Conservation (phyloP, 73 alveolate species). For the Blepharisma stoltei region DNA sequence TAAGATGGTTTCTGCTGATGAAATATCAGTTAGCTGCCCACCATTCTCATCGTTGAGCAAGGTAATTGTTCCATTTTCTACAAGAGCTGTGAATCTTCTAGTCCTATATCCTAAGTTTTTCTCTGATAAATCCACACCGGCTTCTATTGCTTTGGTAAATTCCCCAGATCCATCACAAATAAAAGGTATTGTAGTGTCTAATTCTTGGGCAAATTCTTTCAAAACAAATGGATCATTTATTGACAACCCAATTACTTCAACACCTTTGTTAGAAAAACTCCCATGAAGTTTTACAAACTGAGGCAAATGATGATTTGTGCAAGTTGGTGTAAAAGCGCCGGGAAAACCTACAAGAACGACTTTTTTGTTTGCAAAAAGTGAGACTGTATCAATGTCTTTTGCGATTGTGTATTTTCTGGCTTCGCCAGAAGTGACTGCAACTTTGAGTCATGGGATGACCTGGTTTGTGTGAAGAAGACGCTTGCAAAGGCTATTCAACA, state of each 20-base stretch:
- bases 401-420: not conserved
- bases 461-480: not conserved
- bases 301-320: conserved; percentile 42
- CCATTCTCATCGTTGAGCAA: conserved; percentile 24
- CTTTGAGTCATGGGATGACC: not conserved
- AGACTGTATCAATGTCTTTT: conserved; percentile 28
- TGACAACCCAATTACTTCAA: conserved; percentile 38
- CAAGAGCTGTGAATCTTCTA: conserved; percentile 48
- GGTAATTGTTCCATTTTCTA: conserved; percentile 32
- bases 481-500: not conserved
- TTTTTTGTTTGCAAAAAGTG: conserved; percentile 31
- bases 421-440: not conserved
- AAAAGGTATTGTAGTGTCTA: conserved; percentile 30
- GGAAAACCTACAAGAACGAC: conserved; percentile 51
- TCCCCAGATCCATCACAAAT: conserved; percentile 52
- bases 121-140: conserved; percentile 36
- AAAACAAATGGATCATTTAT: conserved; percentile 57
- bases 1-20: conserved; percentile 13
- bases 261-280: conserved; percentile 26
- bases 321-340: conserved; percentile 61
- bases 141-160: conserved; percentile 35
- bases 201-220: conserved; percentile 35
- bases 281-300: conserved; percentile 20
- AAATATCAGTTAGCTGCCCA: conserved; percentile 2
- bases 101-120: conserved; percentile 34